These are phyloP conservation scores for Globisporangium radiosum DNA, from an alignment of 352 stramenopile genomes.

Conservation along the genomic window DNA sequence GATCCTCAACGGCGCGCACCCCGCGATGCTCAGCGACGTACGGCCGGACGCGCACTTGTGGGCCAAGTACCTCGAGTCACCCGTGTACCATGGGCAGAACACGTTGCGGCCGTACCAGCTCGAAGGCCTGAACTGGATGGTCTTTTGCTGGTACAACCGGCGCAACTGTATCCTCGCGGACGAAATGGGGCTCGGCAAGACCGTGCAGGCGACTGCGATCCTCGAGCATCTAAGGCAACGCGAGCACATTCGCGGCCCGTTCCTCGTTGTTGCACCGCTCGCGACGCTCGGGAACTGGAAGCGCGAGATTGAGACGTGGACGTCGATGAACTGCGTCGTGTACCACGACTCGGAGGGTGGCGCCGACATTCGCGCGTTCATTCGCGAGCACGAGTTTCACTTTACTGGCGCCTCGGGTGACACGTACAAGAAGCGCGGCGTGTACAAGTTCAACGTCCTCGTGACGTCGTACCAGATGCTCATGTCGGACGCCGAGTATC, in stretches of 20 bases:
- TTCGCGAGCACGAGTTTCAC: slow-evolving; percentile 96
- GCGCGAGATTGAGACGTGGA: slow-evolving; percentile 98
- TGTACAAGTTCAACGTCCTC: slow-evolving; percentile 95
- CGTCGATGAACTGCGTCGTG: slow-evolving; percentile 98
- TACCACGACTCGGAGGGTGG: slow-evolving; percentile 96
- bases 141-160: slow-evolving; percentile 97
- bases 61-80: slow-evolving; percentile 87
- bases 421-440: slow-evolving; percentile 56
- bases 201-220: slow-evolving; percentile 90
- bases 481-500: slow-evolving; percentile 91
- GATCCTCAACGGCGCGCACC: slow-evolving; percentile 77
- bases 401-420: slow-evolving; percentile 70
- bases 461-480: slow-evolving; percentile 97
- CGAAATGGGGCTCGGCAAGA: slow-evolving; percentile 90
- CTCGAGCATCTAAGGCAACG: slow-evolving; percentile 91
- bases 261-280: slow-evolving; percentile 97
- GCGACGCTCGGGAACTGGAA: slow-evolving; percentile 99
- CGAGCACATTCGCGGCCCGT: slow-evolving; percentile 93
- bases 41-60: slow-evolving; percentile 70
- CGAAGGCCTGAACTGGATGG: slow-evolving; percentile 97
- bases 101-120: slow-evolving; percentile 96
- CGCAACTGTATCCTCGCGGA: slow-evolving; percentile 90
- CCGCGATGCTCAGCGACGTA: slow-evolving; percentile 75
- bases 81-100: slow-evolving; percentile 92
- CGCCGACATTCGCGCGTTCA: slow-evolving; percentile 87